Base-by-base conservation (phyloP, 352 stramenopile genomes). In the Peronosclerospora sorghi region DNA sequence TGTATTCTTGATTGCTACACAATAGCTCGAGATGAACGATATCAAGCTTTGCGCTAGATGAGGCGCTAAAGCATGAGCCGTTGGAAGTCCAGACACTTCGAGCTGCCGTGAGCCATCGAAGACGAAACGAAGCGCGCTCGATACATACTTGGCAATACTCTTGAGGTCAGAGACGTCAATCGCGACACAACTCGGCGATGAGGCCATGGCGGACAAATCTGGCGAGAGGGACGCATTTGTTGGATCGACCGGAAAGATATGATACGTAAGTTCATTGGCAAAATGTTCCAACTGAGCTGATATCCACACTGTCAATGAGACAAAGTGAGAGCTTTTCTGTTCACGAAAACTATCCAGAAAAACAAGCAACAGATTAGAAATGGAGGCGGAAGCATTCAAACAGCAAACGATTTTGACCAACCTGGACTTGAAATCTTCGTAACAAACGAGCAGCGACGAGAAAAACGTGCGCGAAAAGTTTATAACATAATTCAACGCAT, bases 381-480 rank as follows among this genome's bases (percentile, higher is more conserved):
- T 14, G 14, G 49, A 29, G 41, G 17, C 13, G 32, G 4, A 17
- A 30, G 13, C 24, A 10, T 8, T 23, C n/a, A 12, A 24, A n/a
- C n/a, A 27, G 0, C 15, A 10, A 12, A 30, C 8, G 23, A 12
- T 27, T 3, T 17, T 0, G 9, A 48, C 21, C 3, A 26, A 86
- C 77, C 71, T 84, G 44, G 76, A 62, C 32, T 81, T 67, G 19
- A 69, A 88, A 53, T 91, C 78, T 27, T 91, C 66, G 45, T 87
- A 91, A 48, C 75, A 88, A 32, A 88, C 74, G 3, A 91, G 55
- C 8, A 91, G 49, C 0, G 75, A 85, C n/a, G 78, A 86, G 62
- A 91, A 91, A 57, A 91, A 87, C 0, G 78, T 86, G 8, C 78
- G 58, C 4, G 78, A 88, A 24, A 87, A 62, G 24, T 86, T 85